Conservation (phyloP, 148 eudicot genomes). For the Oxyria digyna region DNA sequence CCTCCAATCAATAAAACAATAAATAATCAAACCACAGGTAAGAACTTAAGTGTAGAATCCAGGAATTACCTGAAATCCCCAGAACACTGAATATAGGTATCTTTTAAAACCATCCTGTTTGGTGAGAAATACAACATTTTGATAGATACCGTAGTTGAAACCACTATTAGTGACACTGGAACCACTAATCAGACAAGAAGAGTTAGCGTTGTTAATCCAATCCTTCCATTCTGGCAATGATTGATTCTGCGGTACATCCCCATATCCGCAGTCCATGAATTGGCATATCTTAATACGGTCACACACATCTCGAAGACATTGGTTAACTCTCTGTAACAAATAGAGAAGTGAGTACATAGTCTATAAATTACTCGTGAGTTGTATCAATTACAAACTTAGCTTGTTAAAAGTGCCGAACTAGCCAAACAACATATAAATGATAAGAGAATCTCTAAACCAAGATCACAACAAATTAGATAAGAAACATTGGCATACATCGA, state of each 20-base stretch:
- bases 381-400: not conserved
- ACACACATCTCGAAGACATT: slow-evolving; percentile 68
- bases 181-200: slow-evolving; percentile 20
- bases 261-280: slow-evolving; percentile 55
- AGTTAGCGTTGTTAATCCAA: slow-evolving; percentile 33
- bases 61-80: slow-evolving; percentile 76
- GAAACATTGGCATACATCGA: not conserved
- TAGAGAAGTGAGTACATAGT: not conserved
- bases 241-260: slow-evolving; percentile 2
- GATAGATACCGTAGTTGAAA: slow-evolving; percentile 61
- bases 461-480: not conserved
- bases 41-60: not conserved
- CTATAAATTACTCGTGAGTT: not conserved
- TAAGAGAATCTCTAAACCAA: not conserved
- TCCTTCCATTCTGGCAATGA: slow-evolving; percentile 17
- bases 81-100: slow-evolving; percentile 64
- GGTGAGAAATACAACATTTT: slow-evolving; percentile 45
- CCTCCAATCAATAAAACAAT: not conserved
- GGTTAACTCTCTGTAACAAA: slow-evolving; percentile 57
- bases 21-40: not conserved
- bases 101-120: slow-evolving; percentile 27
- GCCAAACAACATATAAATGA: not conserved
- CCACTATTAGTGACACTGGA: slow-evolving; percentile 11
- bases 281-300: slow-evolving; percentile 8
- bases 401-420: not conserved